Conservation (phyloP, 441 rosid species). For the Bocquillonia castaneifolia region DNA sequence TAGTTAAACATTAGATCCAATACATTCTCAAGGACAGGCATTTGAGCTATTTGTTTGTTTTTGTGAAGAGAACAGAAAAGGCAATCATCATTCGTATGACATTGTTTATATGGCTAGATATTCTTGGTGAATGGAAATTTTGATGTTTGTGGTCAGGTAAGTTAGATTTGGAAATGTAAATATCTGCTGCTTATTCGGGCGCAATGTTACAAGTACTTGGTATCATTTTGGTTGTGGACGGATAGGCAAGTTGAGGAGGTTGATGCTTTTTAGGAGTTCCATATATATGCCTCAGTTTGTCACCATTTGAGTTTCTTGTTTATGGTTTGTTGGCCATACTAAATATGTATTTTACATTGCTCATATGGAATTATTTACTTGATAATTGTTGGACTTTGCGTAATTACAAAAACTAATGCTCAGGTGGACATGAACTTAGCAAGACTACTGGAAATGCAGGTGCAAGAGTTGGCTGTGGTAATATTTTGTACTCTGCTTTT, state of each 20-base stretch:
- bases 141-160: neutral
- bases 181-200: neutral
- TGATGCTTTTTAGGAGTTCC: neutral
- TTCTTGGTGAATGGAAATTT: neutral
- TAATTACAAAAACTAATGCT: constrained; percentile 15
- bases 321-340: neutral
- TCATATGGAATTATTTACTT: neutral
- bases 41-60: neutral
- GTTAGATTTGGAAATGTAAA: neutral
- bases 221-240: neutral
- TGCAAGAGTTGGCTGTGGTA: constrained; percentile 91
- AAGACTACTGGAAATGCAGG: constrained; percentile 84
- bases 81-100: neutral
- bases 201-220: neutral
- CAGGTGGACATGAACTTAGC: constrained; percentile 96
- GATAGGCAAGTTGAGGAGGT: neutral
- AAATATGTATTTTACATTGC: neutral
- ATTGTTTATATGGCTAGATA: neutral
- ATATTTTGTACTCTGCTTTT: constrained; percentile 10
- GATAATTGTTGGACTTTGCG: neutral
- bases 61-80: neutral
- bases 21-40: neutral
- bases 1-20: neutral
- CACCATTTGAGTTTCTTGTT: neutral
- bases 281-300: neutral